Base-by-base conservation (phyloP, 768 basidiomycete species). In the Tricholoma sp. region DNA sequence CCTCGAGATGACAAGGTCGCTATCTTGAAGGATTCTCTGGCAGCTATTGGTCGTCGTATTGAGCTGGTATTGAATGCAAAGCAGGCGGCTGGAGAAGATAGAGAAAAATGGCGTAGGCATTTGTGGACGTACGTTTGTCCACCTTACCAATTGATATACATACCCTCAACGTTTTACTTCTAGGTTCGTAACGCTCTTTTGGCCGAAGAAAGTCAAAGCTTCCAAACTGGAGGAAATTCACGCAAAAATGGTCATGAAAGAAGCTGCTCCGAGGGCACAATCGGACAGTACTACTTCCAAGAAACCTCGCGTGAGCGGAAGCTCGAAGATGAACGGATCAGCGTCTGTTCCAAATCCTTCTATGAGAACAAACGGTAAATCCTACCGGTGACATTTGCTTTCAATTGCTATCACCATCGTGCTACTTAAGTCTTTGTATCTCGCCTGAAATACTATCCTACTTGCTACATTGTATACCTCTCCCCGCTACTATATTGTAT, bases 121-220 rank as follows among this genome's bases (percentile, higher is more conserved):
- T 79, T 95, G n/a, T 97, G 94, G 94, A 91, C 93, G 92, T 95
- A 72, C 70, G 93, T 89, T 34, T 42, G 37, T 10, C 28, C 34
- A 44, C 29, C 54, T 52, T 41, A 17, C 41, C 56, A 52, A 9
- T n/a, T 31, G 18, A 28, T 42, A 17, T 41, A 8, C 7, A 34
- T 52, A 36, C 51, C 24, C 54, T 52, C 15, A 50, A 52, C 24
- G 13, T 52, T 4, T 42, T 56, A 47, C 8, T 56, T 12, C 10
- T 64, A 94, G 92, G 34, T 98, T 98, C 61, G 94, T 97, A 47
- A 94, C 93, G 2, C 79, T 94, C 54, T 98, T 98, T 74, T 98
- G 95, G 95, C 95, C 95, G 5, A 91, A 96, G 77, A 92, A 95
- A 72, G 94, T 98, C 61, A 94, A 89, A 68, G 92, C 94, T 11